Evolutionary conservation across 768 basidiomycete genomes (phyloP), one percentile per base, ranked within the genome.

Genomic region (Russula brevipes): DNA sequence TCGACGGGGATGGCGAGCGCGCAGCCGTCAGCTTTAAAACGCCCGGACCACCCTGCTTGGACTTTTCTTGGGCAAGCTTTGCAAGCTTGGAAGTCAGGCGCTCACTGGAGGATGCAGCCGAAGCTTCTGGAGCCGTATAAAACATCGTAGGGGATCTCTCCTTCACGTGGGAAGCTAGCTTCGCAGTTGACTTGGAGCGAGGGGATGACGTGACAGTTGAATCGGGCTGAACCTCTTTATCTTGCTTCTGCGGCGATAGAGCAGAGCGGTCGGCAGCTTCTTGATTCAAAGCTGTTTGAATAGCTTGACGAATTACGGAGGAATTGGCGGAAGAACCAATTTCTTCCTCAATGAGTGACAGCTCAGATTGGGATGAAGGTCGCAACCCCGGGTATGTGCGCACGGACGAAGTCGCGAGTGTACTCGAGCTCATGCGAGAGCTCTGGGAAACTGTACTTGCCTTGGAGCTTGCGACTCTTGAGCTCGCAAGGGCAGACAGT

Each of bases 321-420:
- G 85, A 82, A 63, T 81, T 81, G 12, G 84, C 82, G 1, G 85
- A 81, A 17, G 60, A 47, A 17, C 60, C 50, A 16, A 55, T 63
- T 12, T 63, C 46, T 35, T 66, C 64, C 24, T 54, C 46, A 17
- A 53, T 31, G 14, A 72, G 47, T 16, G 72, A 74, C 44, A 73
- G 45, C 36, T 74, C 70, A 19, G 88, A 90, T 54, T 82, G 79
- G 3, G 83, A 71, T 33, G 85, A 80, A n/a, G 88, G 89, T 17
- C 89, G 85, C 64, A 90, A 77, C 17, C 70, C 79, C 30, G 88
- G 86, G 70, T 86, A 91, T 1, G 89, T 90, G 68, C 85, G 82
- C n/a, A 87, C 78, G 31, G 88, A 85, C 3, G 82, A 84, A 0
- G 82, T 75, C 39, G 82, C 76, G 47, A 82, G 73, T 10, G 76